phyloP scores from a whole-genome alignment of 495 filamentous ascomycete species.

The Astrocystis sublimbata region DNA sequence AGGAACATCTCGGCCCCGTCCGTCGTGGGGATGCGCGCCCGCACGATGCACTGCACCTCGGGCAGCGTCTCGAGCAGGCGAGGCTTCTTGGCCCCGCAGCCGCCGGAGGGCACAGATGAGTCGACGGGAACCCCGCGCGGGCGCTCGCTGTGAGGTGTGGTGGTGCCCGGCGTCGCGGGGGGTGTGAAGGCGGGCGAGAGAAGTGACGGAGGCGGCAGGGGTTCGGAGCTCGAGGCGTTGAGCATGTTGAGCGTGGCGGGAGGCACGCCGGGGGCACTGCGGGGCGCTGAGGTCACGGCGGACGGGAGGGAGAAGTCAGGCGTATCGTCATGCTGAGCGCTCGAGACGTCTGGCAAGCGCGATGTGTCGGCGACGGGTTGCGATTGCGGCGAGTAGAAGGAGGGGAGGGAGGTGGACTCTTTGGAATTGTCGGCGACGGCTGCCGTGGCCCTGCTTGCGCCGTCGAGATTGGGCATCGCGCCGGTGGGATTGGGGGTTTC shows the following conservation, averaged over 20 bases:
- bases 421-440: neutral
- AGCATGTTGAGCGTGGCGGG: neutral
- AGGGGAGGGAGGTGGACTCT: slow-evolving; percentile 39
- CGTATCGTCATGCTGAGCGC: neutral
- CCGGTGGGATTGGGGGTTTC: neutral
- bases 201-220: slow-evolving; percentile 47
- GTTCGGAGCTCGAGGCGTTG: neutral
- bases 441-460: neutral
- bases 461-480: slow-evolving; percentile 13
- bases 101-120: slow-evolving; percentile 49
- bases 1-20: slow-evolving; percentile 94
- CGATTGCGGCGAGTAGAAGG: slow-evolving; percentile 51
- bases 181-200: slow-evolving; percentile 80
- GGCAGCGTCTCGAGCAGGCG: slow-evolving; percentile 70
- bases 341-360: slow-evolving; percentile 12
- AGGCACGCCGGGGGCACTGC: neutral
- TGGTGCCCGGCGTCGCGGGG: slow-evolving; percentile 69
- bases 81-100: slow-evolving; percentile 58
- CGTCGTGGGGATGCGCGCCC: slow-evolving; percentile 83
- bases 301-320: slow-evolving; percentile 25
- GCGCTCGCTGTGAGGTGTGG: slow-evolving; percentile 46
- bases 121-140: slow-evolving; percentile 57
- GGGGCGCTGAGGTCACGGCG: neutral
- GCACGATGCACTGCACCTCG: slow-evolving; percentile 76
- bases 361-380: slow-evolving; percentile 24